Percentiles rank a stretch among this genome's conserved stretches.
Conservation (phyloP, 176 grass and related monocot species). For the Cenchrus purpureus region DNA sequence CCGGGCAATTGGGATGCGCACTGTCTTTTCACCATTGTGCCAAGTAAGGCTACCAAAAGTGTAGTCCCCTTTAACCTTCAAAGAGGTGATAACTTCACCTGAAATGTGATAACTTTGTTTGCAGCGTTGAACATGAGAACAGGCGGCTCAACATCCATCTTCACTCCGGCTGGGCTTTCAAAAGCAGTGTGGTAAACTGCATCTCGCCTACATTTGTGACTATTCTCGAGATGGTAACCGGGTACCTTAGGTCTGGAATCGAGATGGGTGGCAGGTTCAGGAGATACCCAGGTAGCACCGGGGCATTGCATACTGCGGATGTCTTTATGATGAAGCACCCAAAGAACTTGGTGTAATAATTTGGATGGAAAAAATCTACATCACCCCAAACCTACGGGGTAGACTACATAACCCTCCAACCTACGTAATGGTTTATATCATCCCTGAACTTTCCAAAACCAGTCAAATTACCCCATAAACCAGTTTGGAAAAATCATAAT, state of each 20-base stretch:
- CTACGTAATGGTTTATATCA: too few species aligned
- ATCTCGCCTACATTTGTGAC: conserved; percentile 39
- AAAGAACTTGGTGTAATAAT: conserved; percentile 26
- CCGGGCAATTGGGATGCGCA: background rate
- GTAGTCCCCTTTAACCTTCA: conserved; percentile 42
- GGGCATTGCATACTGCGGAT: background rate
- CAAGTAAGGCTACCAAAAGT: conserved; percentile 49
- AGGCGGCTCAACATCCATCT: conserved; percentile 28
- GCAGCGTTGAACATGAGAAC: conserved; percentile 13
- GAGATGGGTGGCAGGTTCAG: conserved; percentile 41
- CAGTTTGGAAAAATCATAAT: too few species aligned
- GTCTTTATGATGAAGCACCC: conserved; percentile 17
- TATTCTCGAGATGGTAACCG: background rate
- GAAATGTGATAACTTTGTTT: conserved; percentile 25
- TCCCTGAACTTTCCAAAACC: too few species aligned
- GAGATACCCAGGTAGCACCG: background rate
- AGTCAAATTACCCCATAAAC: too few species aligned
- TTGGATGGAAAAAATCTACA: background rate
- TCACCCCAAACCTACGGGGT: too few species aligned
- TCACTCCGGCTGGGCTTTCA: conserved; percentile 33
- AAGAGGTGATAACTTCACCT: conserved; percentile 36
- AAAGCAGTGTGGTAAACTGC: conserved; percentile 4
- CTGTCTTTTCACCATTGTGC: background rate
- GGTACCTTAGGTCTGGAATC: conserved; percentile 23
- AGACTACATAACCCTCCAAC: too few species aligned